Conservation (phyloP, 345 rosid genomes). For the Acer yangbiense region DNA sequence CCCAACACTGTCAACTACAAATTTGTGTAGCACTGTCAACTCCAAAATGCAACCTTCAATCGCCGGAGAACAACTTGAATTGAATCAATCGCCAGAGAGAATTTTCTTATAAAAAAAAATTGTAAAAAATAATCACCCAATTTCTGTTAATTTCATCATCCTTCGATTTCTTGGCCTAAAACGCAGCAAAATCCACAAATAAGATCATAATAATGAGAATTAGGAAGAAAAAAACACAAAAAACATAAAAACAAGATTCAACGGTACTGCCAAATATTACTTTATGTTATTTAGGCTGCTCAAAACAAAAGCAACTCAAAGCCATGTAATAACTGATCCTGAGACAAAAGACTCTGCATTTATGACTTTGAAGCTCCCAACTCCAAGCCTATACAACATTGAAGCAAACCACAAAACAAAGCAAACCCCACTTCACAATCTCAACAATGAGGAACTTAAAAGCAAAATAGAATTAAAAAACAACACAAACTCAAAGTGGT, state of each 20-base stretch:
- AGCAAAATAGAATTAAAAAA: background rate
- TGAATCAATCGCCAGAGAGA: no score
- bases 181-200: no score
- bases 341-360: background rate
- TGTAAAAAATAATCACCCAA: no score
- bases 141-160: no score
- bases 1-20: no score
- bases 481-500: background rate
- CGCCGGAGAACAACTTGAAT: no score
- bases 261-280: background rate
- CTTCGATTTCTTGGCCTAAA: no score
- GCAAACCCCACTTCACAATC: slow-evolving; percentile 11
- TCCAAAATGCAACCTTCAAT: no score
- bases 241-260: background rate
- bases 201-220: background rate
- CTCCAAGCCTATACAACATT: background rate
- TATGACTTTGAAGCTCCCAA: background rate
- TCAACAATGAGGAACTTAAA: background rate
- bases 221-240: background rate
- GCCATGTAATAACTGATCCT: background rate
- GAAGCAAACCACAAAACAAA: slow-evolving; percentile 11
- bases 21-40: no score
- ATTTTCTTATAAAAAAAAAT: no score
- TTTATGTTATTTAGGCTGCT: background rate
- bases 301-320: no score